Evolutionary conservation across 208 protist genomes (phyloP).

Genomic region (Trichomonas tenax): DNA sequence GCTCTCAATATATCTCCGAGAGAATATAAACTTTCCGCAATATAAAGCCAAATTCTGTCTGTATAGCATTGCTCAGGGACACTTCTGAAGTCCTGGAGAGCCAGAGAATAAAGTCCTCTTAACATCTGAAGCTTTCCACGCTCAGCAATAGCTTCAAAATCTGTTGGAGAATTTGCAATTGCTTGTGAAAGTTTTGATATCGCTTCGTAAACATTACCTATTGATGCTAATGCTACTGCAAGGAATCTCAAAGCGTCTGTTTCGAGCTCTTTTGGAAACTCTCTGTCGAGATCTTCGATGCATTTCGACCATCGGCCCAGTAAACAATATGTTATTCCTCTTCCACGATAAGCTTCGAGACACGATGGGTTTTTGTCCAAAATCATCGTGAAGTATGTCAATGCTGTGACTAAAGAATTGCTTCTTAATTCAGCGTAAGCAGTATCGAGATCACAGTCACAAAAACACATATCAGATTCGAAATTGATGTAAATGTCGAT

Average conservation of each 20-base stretch:
- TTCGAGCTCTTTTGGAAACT: neutral
- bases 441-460: neutral
- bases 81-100: neutral
- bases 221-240: neutral
- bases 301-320: neutral
- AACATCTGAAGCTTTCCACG: neutral
- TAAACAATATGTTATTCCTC: neutral
- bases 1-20: neutral
- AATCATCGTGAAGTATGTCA: neutral
- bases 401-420: neutral
- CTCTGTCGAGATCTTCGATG: neutral
- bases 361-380: neutral
- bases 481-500: neutral
- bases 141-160: neutral
- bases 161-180: neutral
- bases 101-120: neutral
- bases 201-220: neutral
- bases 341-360: neutral
- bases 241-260: neutral
- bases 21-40: neutral
- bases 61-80: neutral
- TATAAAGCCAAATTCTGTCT: neutral
- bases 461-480: too few relatives aligned
- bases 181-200: neutral
- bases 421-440: neutral